Base-by-base conservation (phyloP, 2,329 filamentous ascomycete species). In the Cladosporium sp. region DNA sequence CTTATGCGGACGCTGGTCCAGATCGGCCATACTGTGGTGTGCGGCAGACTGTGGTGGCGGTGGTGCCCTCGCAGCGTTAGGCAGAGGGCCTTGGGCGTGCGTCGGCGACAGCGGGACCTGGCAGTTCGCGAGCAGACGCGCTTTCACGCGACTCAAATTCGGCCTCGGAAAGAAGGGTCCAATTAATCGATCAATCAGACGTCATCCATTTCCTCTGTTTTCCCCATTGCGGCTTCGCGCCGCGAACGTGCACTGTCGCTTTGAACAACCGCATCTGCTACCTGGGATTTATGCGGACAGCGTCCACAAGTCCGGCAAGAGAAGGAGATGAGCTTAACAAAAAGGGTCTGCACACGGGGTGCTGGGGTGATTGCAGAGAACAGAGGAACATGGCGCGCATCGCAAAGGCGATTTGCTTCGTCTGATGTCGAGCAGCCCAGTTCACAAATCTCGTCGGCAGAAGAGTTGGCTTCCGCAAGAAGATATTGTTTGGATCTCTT, bases 401-500 rank as follows among this genome's bases (percentile, higher is more conserved):
- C 35, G 11, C 58, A 55, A 34, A 50, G 50, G 45, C 46, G 58
- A 46, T 58, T 54, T 41, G 58, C 56, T 45, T 58, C 59, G 10
- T 48, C 53, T 31, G 14, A 50, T 14, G 58, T 63, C 53, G 54
- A 54, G 38, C 59, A 65, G 35, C 57, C 65, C 9, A 9, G 57
- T 56, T 22, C 60, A 44, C 46, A 56, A 38, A 53, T 59, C 5
- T 56, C 58, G 9, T 63, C 67, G 5, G 46, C 57, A 11, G 61
- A 60, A 43, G 80, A 83, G 64, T 68, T 83, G 40, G 67, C 76
- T 58, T 72, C 76, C 44, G 80, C 82, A 9, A 72, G 77, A 54
- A 70, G 68, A 57, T 84, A 84, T 65, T 85, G 82, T 63, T 67
- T 77, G n/a, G 72, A 77, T 58, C 72, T 84, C 40, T 71, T 85